Evolutionary conservation across 2,329 filamentous ascomycete genomes (phyloP), one percentile per base, ranked within the genome.

Genomic region (Talaromyces sp.): DNA sequence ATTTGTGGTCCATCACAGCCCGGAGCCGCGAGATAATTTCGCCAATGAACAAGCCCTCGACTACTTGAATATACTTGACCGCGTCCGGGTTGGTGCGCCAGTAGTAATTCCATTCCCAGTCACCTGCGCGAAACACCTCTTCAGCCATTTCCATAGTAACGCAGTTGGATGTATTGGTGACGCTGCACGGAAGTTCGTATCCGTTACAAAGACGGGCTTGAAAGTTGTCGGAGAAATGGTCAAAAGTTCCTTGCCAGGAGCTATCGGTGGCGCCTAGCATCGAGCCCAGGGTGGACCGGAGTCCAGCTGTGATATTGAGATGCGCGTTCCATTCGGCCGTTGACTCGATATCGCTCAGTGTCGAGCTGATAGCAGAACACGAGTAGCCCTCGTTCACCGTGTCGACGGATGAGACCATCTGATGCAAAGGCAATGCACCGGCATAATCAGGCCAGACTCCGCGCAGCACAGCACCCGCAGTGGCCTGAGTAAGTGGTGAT

Each of bases 101-200:
- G 64, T 72, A 75, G 64, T 76, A 77, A 53, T 77, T 76, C 71
- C 73, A 77, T 57, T 75, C 73, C 75, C 75, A 77, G 54, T 77
- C 75, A 6, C 75, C 75, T 1, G 73, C 74, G 31, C 75, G 73
- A 64, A 77, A 77, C 9, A 73, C 73, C 56, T 75, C 69, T 1
- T 75, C 58, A 0, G 71, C 74, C 62, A 74, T 71, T 0, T 65
- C 58, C 32, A 49, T 62, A 0, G 67, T 75, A n/a, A 73, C 73
- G 56, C 75, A 77, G 3, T 65, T 58, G 0, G 67, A 67, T 0
- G 60, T 59, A 53, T 75, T 67, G 0, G 60, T 60, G 1, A 70
- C 4, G 46, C 67, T 67, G 59, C 75, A 77, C 0, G 75, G 75
- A 0, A 76, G 65, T 0, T 66, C 52, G 46, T 77, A 77, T 5